Evolutionary conservation across 768 basidiomycete genomes (phyloP), one percentile per base, ranked within the genome.

Genomic region (Tephrocybe sp.): DNA sequence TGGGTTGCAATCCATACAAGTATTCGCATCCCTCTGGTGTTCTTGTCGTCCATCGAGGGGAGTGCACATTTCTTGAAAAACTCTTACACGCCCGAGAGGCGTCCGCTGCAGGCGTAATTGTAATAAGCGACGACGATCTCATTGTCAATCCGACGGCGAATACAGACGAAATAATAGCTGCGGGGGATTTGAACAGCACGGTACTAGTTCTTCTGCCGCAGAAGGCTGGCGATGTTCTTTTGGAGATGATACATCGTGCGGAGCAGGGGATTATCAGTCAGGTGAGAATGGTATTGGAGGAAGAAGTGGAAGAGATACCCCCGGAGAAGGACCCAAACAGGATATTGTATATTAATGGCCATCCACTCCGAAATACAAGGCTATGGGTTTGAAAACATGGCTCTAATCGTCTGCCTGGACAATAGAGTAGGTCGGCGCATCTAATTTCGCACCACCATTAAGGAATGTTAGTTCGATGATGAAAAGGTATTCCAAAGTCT

Each of bases 401-500:
- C 36, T 49, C 27, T 57, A 80, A 58, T 92, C 87, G 42, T 88
- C 80, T 50, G 76, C 71, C 67, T 97, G 82, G 52, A 97, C 75
- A 65, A 98, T 84, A 41, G 92, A 90, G 73, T 96, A 98, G 8
- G 85, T 72, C 1, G 93, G 91, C 26, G 92, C 93, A 61, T 92
- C 81, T 55, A 98, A 82, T 68, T 88, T 86, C 55, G 83, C 75
- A 15, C 76, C 65, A 7, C 87, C 92, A 58, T 89, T 84, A 60
- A 93, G 74, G 72, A 87, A 86, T 48, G 78, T 65, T 52, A 92
- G 64, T 56, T 94, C 91, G 53, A 97, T 86, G 67, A 98, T 85
- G 74, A 99, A 99, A 56, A 99, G 72, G 71, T 98, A 97, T 68
- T 97, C 91, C 30, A 96, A 66, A 24, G 88, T 87, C 57, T 86